A percentile compares a stretch with the other conserved stretches of the same genome.
Conservation (phyloP, 352 stramenopile genomes). For the Globisporangium emineosum region DNA sequence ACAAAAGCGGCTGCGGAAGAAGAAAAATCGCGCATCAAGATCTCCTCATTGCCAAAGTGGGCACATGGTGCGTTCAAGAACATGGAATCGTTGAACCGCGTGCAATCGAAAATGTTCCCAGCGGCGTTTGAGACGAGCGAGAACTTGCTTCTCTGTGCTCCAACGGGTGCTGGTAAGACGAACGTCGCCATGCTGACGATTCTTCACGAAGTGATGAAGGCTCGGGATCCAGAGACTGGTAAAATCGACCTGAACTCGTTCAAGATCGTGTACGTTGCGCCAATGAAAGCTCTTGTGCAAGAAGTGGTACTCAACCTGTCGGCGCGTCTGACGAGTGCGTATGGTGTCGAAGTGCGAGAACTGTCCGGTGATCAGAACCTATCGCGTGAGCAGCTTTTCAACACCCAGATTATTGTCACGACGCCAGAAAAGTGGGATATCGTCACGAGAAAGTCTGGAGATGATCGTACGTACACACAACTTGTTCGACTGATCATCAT, state of each 20-base stretch:
- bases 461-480: constrained; percentile 97
- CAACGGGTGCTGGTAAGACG: constrained; percentile 99
- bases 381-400: constrained; percentile 95
- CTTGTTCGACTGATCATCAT: constrained; percentile 99
- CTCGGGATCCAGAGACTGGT: constrained; percentile 66
- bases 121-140: constrained; percentile 91
- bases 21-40: constrained; percentile 82
- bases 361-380: constrained; percentile 98
- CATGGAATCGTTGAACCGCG: constrained; percentile 98
- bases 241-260: constrained; percentile 95
- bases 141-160: constrained; percentile 98
- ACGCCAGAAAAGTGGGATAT: constrained; percentile 99
- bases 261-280: constrained; percentile 99
- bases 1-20: constrained; percentile 69
- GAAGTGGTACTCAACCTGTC: constrained; percentile 98
- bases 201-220: constrained; percentile 97
- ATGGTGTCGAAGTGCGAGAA: constrained; percentile 96
- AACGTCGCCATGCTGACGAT: constrained; percentile 99
- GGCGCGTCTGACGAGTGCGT: constrained; percentile 88
- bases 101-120: constrained; percentile 98
- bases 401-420: constrained; percentile 99
- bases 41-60: constrained; percentile 94
- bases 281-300: constrained; percentile 99
- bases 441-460: constrained; percentile 98
- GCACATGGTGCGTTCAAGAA: constrained; percentile 94